Evolutionary conservation across 192 early-diverging fungal genomes (phyloP).

Genomic region (Coemansia sp.): DNA sequence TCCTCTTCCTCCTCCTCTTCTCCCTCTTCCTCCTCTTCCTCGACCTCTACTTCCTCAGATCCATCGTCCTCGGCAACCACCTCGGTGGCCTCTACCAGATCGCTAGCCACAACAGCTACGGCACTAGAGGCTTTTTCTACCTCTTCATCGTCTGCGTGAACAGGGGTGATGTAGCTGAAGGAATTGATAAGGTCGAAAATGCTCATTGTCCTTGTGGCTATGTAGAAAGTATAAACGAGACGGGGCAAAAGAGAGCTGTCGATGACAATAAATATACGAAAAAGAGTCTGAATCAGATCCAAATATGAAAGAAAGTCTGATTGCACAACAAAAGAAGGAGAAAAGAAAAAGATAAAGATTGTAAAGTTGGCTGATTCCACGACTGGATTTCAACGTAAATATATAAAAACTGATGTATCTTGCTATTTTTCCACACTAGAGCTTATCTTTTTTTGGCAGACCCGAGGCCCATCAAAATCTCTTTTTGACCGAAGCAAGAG

Average conservation of each 20-base stretch:
- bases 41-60: constrained; percentile 55
- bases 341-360: too few species aligned
- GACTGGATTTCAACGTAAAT: too few species aligned
- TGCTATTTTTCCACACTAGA: too few species aligned
- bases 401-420: too few species aligned
- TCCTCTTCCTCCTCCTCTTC: constrained; percentile 35
- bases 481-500: too few species aligned
- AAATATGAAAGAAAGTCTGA: not conserved
- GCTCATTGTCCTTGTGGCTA: constrained; percentile 30
- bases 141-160: constrained; percentile 64
- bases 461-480: too few species aligned
- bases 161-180: constrained; percentile 62
- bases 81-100: constrained; percentile 43
- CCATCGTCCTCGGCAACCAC: constrained; percentile 47
- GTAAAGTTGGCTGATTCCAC: too few species aligned
- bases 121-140: constrained; percentile 5
- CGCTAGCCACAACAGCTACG: constrained; percentile 28
- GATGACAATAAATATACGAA: not conserved
- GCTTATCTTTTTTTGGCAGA: too few species aligned
- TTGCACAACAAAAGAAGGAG: constrained; percentile 8
- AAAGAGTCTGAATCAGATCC: not conserved
- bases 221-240: constrained; percentile 3
- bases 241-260: not conserved
- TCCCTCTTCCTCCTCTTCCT: constrained; percentile 32
- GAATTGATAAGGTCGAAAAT: constrained; percentile 53